Conservation (phyloP, 2,329 filamentous ascomycete species). For the Zasmidium angulare region DNA sequence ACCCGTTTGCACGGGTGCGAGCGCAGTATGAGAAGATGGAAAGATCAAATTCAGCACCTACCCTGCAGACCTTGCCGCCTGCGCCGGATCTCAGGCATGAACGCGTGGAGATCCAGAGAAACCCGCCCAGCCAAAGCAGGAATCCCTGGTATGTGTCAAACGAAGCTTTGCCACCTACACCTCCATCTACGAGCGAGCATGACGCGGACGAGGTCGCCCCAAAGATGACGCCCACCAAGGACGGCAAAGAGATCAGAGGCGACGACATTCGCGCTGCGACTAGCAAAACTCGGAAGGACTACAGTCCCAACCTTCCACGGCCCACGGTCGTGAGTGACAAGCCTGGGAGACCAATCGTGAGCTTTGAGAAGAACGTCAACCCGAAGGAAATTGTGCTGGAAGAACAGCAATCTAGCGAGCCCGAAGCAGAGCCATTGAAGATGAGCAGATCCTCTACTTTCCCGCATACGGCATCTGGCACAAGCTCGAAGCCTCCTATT, state of each 20-base stretch:
- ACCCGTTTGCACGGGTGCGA: conserved; percentile 64
- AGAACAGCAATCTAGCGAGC: conserved; percentile 39
- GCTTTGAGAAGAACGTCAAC: conserved; percentile 85
- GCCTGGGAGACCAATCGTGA: conserved; percentile 91
- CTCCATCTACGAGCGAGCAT: conserved; percentile 31
- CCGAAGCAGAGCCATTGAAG: conserved; percentile 4
- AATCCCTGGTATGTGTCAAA: conserved; percentile 80
- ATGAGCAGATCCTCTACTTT: not conserved
- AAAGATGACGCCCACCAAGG: conserved; percentile 54
- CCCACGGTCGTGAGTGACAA: conserved; percentile 89
- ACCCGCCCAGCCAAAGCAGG: conserved; percentile 78
- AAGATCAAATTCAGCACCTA: conserved; percentile 47
- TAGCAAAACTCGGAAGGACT: conserved; percentile 81
- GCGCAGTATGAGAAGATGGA: conserved; percentile 50
- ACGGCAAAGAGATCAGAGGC: conserved; percentile 36
- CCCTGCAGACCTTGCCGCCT: conserved; percentile 28
- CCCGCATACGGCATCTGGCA: not conserved
- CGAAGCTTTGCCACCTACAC: conserved; percentile 39
- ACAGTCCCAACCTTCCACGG: conserved; percentile 81
- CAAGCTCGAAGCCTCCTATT: conserved; percentile 10
- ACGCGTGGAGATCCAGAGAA: conserved; percentile 75
- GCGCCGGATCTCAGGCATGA: conserved; percentile 37
- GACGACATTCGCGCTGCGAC: conserved; percentile 90
- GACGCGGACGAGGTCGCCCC: conserved; percentile 42
- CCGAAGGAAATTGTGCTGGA: conserved; percentile 72